Conservation (phyloP, 2,329 filamentous ascomycete genomes). For the Pseudogymnoascus sp. region DNA sequence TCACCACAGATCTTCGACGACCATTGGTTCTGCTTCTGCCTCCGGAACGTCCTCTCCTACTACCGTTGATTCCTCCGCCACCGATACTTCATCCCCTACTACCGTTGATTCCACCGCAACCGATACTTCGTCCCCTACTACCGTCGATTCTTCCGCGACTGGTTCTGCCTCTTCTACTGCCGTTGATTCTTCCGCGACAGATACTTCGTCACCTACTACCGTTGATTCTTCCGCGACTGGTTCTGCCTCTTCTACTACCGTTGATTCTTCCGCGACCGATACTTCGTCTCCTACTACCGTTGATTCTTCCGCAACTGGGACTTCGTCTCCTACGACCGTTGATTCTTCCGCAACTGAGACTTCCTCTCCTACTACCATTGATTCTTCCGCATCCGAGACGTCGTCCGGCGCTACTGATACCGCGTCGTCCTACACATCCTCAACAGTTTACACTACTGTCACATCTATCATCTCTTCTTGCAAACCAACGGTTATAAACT, state of each 20-base stretch:
- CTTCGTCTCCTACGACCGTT: neutral
- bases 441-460: neutral
- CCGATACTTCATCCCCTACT: neutral
- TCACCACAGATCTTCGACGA: neutral
- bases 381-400: neutral
- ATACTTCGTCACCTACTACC: neutral
- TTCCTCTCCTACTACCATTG: neutral
- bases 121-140: neutral
- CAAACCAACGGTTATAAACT: neutral
- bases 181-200: neutral
- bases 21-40: neutral
- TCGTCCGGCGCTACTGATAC: neutral
- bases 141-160: neutral
- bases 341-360: neutral
- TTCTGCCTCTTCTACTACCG: neutral
- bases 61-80: neutral
- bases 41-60: neutral
- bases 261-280: neutral
- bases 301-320: neutral
- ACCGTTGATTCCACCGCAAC: neutral
- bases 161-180: neutral
- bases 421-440: neutral
- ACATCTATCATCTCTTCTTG: neutral
- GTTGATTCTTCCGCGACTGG: neutral
- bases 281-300: neutral